Base-by-base conservation (phyloP, 164 flowering plant genomes). In the Macadamia integrifolia region DNA sequence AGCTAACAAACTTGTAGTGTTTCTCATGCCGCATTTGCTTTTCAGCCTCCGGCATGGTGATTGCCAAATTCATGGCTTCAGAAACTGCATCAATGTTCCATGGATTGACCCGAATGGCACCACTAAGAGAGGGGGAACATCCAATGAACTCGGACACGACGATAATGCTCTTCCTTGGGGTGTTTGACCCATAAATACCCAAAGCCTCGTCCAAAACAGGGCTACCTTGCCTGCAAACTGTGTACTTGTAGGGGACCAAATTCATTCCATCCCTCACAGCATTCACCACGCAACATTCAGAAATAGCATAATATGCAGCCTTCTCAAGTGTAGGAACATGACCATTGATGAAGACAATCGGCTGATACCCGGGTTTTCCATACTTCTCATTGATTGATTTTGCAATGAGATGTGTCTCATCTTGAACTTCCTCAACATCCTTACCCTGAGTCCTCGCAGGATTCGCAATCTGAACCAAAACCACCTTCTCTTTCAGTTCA, bases 391-490 rank as follows among this genome's bases (percentile, higher is more conserved):
- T 71, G 48, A 71, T 49, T 44, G 29, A 31, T 14, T 65, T 29
- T 1, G 69, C 74, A 32, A 59, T 70, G 1, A 32, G 42, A 46
- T 69, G 50, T 1, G 66, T 72, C 71, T 86, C 86, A 14, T 53
- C 14, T 35, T 70, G 55, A 9, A 82, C 76, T 9, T 84, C 83
- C 59, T 81, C 75, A 13, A 83, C 64, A 70, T 86, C 88, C 32
- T 50, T 75, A 0, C 90, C 88, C 7, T 43, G 43, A 58, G 85
- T 77, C 56, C 90, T 76, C 0, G 90, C 83, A 0, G 90, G 84
- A 68, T 86, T 86, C 6, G 69, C 69, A 59, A 86, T 81, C 80
- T 86, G 90, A n/a, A 84, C 84, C 58, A 84, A 64, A 28, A 86
- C 88, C 30, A 74, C 80, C 31, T 43, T 78, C 57, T 81, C 86